Base-by-base conservation (phyloP, 192 early-diverging fungal species). In the Pecoramyces ruminantium region DNA sequence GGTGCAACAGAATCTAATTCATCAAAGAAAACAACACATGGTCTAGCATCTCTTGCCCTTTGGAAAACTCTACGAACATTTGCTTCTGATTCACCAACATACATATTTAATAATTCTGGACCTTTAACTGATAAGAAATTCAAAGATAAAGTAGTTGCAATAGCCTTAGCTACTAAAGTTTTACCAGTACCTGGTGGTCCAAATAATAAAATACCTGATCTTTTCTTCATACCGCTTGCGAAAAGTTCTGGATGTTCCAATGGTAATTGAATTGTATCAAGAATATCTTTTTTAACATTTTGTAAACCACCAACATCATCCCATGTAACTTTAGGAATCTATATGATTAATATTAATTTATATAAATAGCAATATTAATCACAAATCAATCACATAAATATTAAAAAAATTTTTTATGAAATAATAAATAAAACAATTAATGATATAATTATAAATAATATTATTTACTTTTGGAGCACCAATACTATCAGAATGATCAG, bases 91-190 rank as follows among this genome's bases (percentile, higher is more conserved):
- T 99, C 98, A 82, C 98, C 98, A 85, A 99, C 96, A 83, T 99
- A 99, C 92, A 97, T 96, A 86, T 96, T 98, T n/a, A 98, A 87
- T 29, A 99, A 86, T 81, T 99, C 97, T 9, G 98, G 98, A 2
- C 98, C 98, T 86, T 99, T 99, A 80, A 98, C 96, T 29, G 95
- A 96, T 81, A 99, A 93, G 82, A 99, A 99, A 86, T 99, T 99
- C 38, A 99, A 92, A 12, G 94, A 93, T 85, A 97, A 97, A 4
- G 94, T 96, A 25, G 98, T 98, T 0, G 98, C 98, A 80, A 99
- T 95, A 2, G 98, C 98, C 86, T 99, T 99, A 38, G 98, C 98
- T 28, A 99, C 90, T 51, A 99, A 85, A 9, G 98, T 99, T 83
- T 99, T 99, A 77, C 98, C 98, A 21, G 81, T 81, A 17, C 81